These are phyloP conservation scores for Aspergillus sclerotioniger DNA, from an alignment of 495 filamentous ascomycete genomes.

Conservation along the genomic window DNA sequence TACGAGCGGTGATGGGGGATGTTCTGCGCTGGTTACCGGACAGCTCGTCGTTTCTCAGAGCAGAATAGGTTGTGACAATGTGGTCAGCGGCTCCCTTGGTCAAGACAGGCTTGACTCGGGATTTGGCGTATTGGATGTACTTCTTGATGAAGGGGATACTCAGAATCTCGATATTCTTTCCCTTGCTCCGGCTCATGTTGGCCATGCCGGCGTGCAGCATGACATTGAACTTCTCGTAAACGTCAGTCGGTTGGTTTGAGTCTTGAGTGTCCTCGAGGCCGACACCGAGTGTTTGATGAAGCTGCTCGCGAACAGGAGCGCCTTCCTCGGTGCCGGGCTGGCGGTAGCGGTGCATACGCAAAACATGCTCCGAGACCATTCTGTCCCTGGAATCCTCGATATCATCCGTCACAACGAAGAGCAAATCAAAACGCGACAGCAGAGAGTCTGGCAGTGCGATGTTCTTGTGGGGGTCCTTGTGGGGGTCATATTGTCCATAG, in stretches of 20 bases:
- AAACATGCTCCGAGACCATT: constrained; percentile 91
- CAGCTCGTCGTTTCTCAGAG: constrained; percentile 92
- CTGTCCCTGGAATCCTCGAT: constrained; percentile 91
- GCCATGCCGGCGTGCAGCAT: constrained; percentile 95
- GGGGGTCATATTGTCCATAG: constrained; percentile 96
- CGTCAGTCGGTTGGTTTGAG: constrained; percentile 71
- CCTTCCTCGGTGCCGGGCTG: constrained; percentile 94
- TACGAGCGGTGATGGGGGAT: constrained; percentile 93
- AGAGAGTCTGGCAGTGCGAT: constrained; percentile 97
- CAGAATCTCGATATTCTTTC: constrained; percentile 83
- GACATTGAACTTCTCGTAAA: constrained; percentile 93
- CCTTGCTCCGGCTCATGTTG: constrained; percentile 64
- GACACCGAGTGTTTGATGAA: constrained; percentile 81
- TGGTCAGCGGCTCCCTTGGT: constrained; percentile 92
- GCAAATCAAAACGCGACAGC: constrained; percentile 96
- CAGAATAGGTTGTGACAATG: constrained; percentile 89
- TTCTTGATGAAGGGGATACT: constrained; percentile 99
- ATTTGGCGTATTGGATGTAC: constrained; percentile 98
- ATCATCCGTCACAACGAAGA: constrained; percentile 98
- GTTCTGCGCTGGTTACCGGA: constrained; percentile 92
- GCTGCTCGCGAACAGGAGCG: constrained; percentile 87
- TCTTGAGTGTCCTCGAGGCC: constrained; percentile 78
- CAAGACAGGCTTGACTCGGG: constrained; percentile 82
- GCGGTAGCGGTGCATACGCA: constrained; percentile 96
- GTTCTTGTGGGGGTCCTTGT: constrained; percentile 98